Evolutionary conservation across 1,284 basidiomycete genomes (phyloP).

Genomic region (Irpex lacteus): DNA sequence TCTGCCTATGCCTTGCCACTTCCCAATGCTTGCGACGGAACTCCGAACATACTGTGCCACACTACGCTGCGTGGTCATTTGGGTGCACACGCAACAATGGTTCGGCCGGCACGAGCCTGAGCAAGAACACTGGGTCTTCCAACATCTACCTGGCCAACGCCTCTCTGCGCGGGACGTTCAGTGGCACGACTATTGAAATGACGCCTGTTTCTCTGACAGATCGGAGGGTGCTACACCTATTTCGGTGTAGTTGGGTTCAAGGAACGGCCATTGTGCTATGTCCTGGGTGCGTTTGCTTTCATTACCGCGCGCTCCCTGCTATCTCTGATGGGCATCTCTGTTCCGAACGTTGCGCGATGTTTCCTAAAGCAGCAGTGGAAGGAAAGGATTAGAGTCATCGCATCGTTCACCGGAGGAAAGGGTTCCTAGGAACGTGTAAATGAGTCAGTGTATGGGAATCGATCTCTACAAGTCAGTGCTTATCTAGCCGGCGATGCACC

Average conservation of each 20-base stretch:
- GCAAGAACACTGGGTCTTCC: slow-evolving; percentile 23
- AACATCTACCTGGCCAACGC: slow-evolving; percentile 15
- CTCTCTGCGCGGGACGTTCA: slow-evolving; percentile 14
- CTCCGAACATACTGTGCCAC: slow-evolving; percentile 28
- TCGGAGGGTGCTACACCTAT: background rate
- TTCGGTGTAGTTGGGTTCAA: background rate
- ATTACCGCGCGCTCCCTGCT: slow-evolving; percentile 7
- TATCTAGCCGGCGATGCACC: slow-evolving; percentile 12
- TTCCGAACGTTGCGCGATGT: background rate
- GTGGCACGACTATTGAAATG: slow-evolving; percentile 20
- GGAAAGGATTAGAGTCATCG: slow-evolving; percentile 12
- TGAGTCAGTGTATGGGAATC: slow-evolving; percentile 13
- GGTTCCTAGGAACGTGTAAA: slow-evolving; percentile 9
- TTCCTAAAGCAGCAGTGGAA: slow-evolving; percentile 6
- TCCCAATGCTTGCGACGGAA: slow-evolving; percentile 28
- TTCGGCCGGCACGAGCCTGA: slow-evolving; percentile 22
- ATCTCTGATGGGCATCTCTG: slow-evolving; percentile 9
- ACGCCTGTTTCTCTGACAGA: background rate
- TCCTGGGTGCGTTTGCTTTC: background rate
- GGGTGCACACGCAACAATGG: slow-evolving; percentile 24
- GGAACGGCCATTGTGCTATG: background rate
- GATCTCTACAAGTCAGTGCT: slow-evolving; percentile 11
- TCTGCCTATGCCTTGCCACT: slow-evolving; percentile 17
- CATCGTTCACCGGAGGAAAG: slow-evolving; percentile 3
- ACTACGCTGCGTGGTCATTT: slow-evolving; percentile 25